Evolutionary conservation across 2,329 filamentous ascomycete species (phyloP).

Genomic region (Pestalotiopsis sp.): DNA sequence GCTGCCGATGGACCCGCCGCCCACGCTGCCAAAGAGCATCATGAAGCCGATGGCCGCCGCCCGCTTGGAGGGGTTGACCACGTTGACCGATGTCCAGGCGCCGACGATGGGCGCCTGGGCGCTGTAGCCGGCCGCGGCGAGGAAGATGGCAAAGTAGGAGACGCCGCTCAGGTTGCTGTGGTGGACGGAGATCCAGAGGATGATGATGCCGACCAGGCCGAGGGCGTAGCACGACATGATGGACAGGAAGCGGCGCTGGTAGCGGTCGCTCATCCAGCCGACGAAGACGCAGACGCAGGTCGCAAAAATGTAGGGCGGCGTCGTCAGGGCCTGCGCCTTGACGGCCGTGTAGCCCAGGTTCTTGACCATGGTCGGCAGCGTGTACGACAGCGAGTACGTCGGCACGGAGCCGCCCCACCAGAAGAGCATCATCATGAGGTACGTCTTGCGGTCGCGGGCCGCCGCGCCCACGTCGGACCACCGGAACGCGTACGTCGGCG

Average conservation of each 20-base stretch:
- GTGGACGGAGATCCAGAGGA: conserved; percentile 23
- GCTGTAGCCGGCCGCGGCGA: conserved; percentile 23
- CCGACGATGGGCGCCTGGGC: conserved; percentile 19
- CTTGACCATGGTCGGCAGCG: conserved; percentile 38
- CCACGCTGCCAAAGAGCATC: conserved; percentile 19
- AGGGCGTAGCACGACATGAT: conserved; percentile 23
- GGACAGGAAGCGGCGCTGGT: conserved; percentile 29
- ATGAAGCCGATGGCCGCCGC: conserved; percentile 21
- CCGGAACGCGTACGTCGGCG: conserved; percentile 31
- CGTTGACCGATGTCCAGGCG: conserved; percentile 15
- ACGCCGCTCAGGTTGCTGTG: conserved; percentile 21
- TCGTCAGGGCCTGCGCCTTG: conserved; percentile 48
- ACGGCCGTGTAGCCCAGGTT: conserved; percentile 44
- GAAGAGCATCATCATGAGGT: conserved; percentile 35
- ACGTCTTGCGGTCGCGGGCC: conserved; percentile 43
- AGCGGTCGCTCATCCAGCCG: conserved; percentile 46
- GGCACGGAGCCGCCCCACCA: conserved; percentile 47
- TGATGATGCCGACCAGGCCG: conserved; percentile 22
- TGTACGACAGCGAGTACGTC: conserved; percentile 29
- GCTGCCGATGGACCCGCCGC: conserved; percentile 20
- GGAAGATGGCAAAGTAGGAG: conserved; percentile 25
- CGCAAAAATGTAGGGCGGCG: conserved; percentile 41
- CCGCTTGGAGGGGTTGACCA: not conserved
- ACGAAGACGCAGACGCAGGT: conserved; percentile 19
- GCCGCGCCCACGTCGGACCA: conserved; percentile 44